Evolutionary conservation across 2,329 filamentous ascomycete genomes (phyloP).

Genomic region (Pezicula radicicola): DNA sequence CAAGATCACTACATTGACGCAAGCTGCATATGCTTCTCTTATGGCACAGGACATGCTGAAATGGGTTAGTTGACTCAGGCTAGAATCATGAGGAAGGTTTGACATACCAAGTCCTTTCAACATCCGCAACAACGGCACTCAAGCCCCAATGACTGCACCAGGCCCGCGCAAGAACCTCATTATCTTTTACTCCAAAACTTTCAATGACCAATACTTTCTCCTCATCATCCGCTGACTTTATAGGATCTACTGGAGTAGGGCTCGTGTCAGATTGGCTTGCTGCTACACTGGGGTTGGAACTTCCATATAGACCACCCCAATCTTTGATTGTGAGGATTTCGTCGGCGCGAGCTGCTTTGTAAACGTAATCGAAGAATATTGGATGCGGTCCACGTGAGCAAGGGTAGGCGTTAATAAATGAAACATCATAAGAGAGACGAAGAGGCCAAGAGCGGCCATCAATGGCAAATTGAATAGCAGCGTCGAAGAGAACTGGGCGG

Average conservation of each 20-base stretch:
- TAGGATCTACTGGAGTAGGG: constrained; percentile 1
- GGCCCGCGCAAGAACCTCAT: constrained; percentile 72
- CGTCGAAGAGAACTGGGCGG: constrained; percentile 52
- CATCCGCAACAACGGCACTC: constrained; percentile 66
- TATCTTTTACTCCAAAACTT: constrained; percentile 70
- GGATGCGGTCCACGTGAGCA: constrained; percentile 64
- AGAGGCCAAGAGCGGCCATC: constrained; percentile 62
- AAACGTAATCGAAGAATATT: constrained; percentile 70
- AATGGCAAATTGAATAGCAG: constrained; percentile 61
- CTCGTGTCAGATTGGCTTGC: neutral
- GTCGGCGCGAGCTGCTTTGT: constrained; percentile 57
- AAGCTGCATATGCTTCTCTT: constrained; percentile 71
- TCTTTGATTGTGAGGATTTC: constrained; percentile 63
- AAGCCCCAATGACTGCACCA: constrained; percentile 78
- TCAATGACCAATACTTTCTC: constrained; percentile 70
- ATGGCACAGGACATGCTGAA: constrained; percentile 64
- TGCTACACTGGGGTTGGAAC: constrained; percentile 1
- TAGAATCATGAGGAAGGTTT: neutral
- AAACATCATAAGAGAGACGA: constrained; percentile 60
- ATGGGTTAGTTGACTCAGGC: constrained; percentile 30
- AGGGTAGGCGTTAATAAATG: constrained; percentile 64
- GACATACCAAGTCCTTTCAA: constrained; percentile 57
- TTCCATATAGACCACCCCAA: constrained; percentile 44
- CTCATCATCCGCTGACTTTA: constrained; percentile 44
- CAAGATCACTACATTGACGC: constrained; percentile 69